Conservation (phyloP, 495 filamentous ascomycete species). For the Emericellopsis terricola region DNA sequence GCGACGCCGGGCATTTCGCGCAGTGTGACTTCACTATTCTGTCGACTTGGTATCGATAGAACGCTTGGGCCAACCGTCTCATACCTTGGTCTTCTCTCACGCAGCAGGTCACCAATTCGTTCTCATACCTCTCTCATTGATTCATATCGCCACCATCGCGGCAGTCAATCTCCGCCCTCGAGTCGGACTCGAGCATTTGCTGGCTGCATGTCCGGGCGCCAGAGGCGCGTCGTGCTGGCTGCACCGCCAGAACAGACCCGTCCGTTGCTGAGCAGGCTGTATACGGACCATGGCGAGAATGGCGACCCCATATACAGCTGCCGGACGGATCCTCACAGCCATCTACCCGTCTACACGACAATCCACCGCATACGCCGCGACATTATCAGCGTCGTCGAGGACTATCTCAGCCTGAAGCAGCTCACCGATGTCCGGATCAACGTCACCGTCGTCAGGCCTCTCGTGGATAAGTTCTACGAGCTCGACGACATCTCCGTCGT, state of each 20-base stretch:
- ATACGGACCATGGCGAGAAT: constrained; percentile 1
- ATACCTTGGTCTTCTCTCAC: too few relatives aligned
- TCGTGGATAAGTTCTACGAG: constrained; percentile 53
- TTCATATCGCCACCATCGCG: neutral
- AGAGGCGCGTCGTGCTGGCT: neutral
- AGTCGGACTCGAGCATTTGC: too few relatives aligned
- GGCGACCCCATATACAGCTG: constrained; percentile 6
- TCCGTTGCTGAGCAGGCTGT: constrained; percentile 2
- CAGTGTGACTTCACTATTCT: too few relatives aligned
- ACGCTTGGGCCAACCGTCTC: too few relatives aligned
- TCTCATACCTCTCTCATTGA: neutral
- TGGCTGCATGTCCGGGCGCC: too few relatives aligned
- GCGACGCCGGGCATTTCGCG: too few relatives aligned
- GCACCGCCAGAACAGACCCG: neutral
- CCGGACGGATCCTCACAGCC: constrained; percentile 15
- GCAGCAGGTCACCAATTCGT: neutral
- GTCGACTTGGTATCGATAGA: too few relatives aligned
- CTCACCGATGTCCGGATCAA: constrained; percentile 51
- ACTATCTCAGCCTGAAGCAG: constrained; percentile 42
- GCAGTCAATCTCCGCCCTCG: neutral
- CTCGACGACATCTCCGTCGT: constrained; percentile 42
- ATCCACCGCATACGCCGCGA: constrained; percentile 34
- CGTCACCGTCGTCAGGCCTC: constrained; percentile 44
- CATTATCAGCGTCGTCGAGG: constrained; percentile 30
- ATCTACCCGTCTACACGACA: constrained; percentile 33